These are phyloP conservation scores for Ascocoryne sarcoides DNA, from an alignment of 2,329 filamentous ascomycete species.

Conservation along the genomic window DNA sequence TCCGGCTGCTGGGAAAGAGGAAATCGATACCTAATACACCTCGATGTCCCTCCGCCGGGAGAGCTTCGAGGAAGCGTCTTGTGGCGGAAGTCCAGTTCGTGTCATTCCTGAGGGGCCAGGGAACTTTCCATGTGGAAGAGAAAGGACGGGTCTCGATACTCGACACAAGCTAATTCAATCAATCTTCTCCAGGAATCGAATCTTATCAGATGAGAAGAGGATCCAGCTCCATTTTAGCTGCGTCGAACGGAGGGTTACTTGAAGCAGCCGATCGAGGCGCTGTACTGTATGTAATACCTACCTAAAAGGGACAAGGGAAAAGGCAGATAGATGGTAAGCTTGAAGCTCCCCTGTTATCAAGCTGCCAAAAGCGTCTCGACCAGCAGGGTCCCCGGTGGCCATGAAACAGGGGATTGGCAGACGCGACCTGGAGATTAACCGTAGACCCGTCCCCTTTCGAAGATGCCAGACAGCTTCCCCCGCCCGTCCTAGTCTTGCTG, in stretches of 20 bases:
- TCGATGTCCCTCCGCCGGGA: too few relatives aligned
- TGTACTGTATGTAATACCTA: too few relatives aligned
- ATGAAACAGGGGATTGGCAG: conserved; percentile 15
- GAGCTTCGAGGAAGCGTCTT: too few relatives aligned
- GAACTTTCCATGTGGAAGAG: too few relatives aligned
- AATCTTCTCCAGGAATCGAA: too few relatives aligned
- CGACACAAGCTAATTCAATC: too few relatives aligned
- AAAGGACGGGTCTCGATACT: too few relatives aligned
- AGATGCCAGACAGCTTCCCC: conserved; percentile 7
- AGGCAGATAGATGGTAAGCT: too few relatives aligned
- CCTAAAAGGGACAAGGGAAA: too few relatives aligned
- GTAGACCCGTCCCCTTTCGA: conserved; percentile 3
- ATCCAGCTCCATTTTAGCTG: background rate
- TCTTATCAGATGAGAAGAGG: background rate
- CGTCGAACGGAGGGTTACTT: background rate
- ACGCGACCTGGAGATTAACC: conserved; percentile 7
- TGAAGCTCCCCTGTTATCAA: conserved; percentile 3
- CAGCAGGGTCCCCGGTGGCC: conserved; percentile 9
- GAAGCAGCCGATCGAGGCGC: background rate
- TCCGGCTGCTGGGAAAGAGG: conserved; percentile 2
- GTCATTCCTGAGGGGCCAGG: too few relatives aligned
- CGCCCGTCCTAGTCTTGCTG: conserved; percentile 12
- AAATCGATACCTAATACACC: too few relatives aligned
- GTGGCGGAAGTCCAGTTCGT: too few relatives aligned
- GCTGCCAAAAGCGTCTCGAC: conserved; percentile 1